phyloP scores from a whole-genome alignment of 805 yeast species.

The Saccharomycopsis fermentans region DNA sequence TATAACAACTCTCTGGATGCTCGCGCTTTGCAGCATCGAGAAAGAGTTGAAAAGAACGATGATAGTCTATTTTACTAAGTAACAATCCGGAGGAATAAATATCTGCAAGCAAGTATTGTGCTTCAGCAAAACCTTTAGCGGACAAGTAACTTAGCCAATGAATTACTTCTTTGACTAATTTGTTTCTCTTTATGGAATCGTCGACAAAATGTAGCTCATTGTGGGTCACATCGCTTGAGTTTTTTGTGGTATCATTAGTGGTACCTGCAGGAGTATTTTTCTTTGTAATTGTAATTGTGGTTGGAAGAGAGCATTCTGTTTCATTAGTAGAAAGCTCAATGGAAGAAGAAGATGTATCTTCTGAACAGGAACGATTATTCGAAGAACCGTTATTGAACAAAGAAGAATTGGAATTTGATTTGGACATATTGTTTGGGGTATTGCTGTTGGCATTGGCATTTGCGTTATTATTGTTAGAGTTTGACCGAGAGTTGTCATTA shows the following conservation, averaged over 20 bases:
- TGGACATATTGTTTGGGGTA: no score
- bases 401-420: not conserved
- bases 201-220: not conserved
- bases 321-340: not conserved
- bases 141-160: slow-evolving; percentile 57
- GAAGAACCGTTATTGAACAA: not conserved
- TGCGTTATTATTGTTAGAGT: not conserved
- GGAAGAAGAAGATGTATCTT: not conserved
- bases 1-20: slow-evolving; percentile 81
- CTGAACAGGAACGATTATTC: not conserved
- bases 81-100: slow-evolving; percentile 76
- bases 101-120: slow-evolving; percentile 85
- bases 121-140: slow-evolving; percentile 77
- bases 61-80: slow-evolving; percentile 59
- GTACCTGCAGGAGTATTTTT: not conserved
- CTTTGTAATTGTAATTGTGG: not conserved
- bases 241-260: not conserved
- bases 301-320: not conserved
- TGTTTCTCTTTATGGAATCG: slow-evolving; percentile 22
- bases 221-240: not conserved
- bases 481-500: not conserved
- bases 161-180: slow-evolving; percentile 67
- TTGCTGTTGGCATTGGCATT: not conserved
- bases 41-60: slow-evolving; percentile 65
- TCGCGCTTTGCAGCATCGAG: slow-evolving; percentile 89